phyloP scores from a whole-genome alignment of 2,329 filamentous ascomycete genomes.

The Aspergillus latus region DNA sequence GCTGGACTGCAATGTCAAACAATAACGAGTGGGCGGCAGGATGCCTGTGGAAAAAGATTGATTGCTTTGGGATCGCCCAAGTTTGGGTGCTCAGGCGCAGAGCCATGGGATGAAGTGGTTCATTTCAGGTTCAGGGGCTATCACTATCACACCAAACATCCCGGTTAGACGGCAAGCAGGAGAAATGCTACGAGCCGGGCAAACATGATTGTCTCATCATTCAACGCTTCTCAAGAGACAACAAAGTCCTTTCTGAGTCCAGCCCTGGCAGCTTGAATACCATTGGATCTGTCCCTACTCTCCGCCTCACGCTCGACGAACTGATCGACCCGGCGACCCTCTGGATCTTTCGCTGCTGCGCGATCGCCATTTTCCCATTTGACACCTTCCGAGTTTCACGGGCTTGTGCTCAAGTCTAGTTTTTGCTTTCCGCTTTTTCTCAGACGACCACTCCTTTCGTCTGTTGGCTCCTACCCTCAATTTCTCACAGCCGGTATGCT shows the following conservation, averaged over 20 bases:
- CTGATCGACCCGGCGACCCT: conserved; percentile 7
- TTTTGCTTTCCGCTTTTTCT: not conserved
- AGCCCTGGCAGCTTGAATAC: not conserved
- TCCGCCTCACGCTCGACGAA: conserved; percentile 9
- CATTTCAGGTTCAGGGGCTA: conserved; percentile 9
- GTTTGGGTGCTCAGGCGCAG: not conserved
- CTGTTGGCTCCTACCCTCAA: conserved; percentile 5
- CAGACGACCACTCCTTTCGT: conserved; percentile 5
- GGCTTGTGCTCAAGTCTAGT: conserved; percentile 3
- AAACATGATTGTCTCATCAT: not conserved
- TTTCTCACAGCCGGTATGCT: conserved; percentile 16
- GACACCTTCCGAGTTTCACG: conserved; percentile 8
- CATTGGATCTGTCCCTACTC: not conserved
- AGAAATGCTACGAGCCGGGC: not conserved
- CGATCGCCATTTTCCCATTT: conserved; percentile 3
- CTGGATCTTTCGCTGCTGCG: conserved; percentile 13
- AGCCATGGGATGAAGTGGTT: conserved; percentile 2
- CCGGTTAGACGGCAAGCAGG: not conserved
- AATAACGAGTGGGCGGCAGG: conserved; percentile 1
- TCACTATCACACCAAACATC: not conserved
- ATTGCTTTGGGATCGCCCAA: conserved; percentile 5
- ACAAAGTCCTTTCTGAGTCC: not conserved
- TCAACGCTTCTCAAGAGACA: not conserved
- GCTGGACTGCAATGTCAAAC: not conserved
- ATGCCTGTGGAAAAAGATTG: not conserved